Evolutionary conservation across 2,329 filamentous ascomycete species (phyloP).

Genomic region (Samsoniella hepiali): DNA sequence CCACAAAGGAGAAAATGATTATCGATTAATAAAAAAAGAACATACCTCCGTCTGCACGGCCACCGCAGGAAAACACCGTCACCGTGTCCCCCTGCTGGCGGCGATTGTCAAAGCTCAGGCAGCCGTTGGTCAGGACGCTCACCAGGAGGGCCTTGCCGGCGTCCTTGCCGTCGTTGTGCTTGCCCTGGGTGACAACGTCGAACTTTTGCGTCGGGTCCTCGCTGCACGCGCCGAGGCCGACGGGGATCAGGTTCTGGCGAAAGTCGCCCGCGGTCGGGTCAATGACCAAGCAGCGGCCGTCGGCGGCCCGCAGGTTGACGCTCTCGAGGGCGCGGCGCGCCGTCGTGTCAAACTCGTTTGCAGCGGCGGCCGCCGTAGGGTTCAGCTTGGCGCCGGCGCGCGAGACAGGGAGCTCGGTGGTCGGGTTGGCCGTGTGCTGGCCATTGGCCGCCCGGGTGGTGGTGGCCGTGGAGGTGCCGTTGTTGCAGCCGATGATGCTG

Average conservation of each 20-base stretch:
- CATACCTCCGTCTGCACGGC: constrained; percentile 46
- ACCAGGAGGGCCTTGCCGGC: constrained; percentile 42
- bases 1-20: neutral
- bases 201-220: constrained; percentile 47
- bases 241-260: constrained; percentile 51
- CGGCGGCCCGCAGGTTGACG: constrained; percentile 44
- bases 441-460: constrained; percentile 12
- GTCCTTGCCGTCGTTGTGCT: constrained; percentile 43
- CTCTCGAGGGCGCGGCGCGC: constrained; percentile 45
- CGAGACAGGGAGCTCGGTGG: constrained; percentile 45
- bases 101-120: constrained; percentile 47
- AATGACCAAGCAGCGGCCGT: constrained; percentile 50
- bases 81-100: constrained; percentile 44
- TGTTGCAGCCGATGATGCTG: neutral
- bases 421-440: constrained; percentile 36
- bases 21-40: neutral
- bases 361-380: constrained; percentile 47
- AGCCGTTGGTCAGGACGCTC: constrained; percentile 50
- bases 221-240: constrained; percentile 43
- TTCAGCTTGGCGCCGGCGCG: constrained; percentile 48
- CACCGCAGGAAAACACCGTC: constrained; percentile 50
- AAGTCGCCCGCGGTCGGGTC: constrained; percentile 53
- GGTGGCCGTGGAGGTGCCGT: constrained; percentile 1
- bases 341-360: constrained; percentile 45
- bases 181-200: constrained; percentile 48